A percentile compares a stretch with the other conserved stretches of the same genome.
Conservation (phyloP, 768 basidiomycete species). For the Pulveroboletus frians region DNA sequence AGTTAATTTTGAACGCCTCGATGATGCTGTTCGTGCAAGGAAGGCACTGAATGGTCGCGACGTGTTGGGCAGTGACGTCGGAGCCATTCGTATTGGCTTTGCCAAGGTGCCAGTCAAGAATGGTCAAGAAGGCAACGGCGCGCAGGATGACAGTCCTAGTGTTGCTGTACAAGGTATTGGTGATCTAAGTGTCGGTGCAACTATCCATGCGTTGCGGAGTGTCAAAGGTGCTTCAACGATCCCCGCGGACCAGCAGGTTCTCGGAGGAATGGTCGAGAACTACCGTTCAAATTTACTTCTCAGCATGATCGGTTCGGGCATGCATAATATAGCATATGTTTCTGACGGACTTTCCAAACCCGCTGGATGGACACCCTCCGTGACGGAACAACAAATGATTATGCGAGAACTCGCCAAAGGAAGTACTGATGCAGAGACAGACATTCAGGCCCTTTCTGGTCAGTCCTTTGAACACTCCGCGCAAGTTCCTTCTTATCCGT, state of each 20-base stretch:
- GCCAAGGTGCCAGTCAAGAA: conserved; percentile 95
- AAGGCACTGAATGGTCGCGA: conserved; percentile 95
- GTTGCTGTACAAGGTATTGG: conserved; percentile 77
- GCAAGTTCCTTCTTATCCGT: conserved; percentile 8
- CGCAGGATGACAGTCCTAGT: conserved; percentile 57
- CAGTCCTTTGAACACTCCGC: conserved; percentile 25
- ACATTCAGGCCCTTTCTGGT: conserved; percentile 86
- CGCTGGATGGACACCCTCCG: conserved; percentile 62
- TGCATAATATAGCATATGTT: conserved; percentile 52
- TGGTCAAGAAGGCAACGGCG: conserved; percentile 56
- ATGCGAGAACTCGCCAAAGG: conserved; percentile 87
- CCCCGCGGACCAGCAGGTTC: conserved; percentile 89
- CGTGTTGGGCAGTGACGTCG: conserved; percentile 93
- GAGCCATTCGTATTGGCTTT: conserved; percentile 94
- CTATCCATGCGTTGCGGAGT: conserved; percentile 79
- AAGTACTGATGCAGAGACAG: conserved; percentile 70
- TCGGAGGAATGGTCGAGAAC: conserved; percentile 89
- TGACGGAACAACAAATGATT: conserved; percentile 96
- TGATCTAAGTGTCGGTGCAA: conserved; percentile 80
- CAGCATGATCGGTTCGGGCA: conserved; percentile 79
- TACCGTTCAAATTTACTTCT: conserved; percentile 88
- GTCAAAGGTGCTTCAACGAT: conserved; percentile 92
- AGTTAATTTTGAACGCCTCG: conserved; percentile 97
- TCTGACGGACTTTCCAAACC: conserved; percentile 57
- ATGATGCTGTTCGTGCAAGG: conserved; percentile 92